Conservation (phyloP, 2,329 filamentous ascomycete species). For the Penicillium oxalicum region DNA sequence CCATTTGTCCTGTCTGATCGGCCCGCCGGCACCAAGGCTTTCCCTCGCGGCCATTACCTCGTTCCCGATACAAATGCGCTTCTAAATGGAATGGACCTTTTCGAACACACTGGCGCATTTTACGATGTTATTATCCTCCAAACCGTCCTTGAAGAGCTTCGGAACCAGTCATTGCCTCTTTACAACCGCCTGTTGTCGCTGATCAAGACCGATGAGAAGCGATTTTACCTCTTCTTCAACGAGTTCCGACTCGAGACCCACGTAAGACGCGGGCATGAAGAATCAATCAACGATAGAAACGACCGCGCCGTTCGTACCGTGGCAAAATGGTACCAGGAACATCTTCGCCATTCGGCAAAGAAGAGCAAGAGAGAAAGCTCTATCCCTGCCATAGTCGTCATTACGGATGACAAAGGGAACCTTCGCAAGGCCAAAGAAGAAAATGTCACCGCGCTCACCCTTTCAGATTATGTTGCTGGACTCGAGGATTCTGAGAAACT, state of each 20-base stretch:
- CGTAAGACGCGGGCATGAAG: conserved; percentile 64
- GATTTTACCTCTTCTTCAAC: conserved; percentile 99
- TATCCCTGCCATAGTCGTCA: conserved; percentile 76
- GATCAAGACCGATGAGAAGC: conserved; percentile 92
- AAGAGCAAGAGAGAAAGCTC: conserved; percentile 48
- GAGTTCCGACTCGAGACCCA: conserved; percentile 94
- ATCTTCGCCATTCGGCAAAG: conserved; percentile 60
- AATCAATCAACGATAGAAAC: conserved; percentile 94
- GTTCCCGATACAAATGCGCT: conserved; percentile 95
- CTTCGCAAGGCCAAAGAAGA: conserved; percentile 74
- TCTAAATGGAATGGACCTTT: conserved; percentile 92
- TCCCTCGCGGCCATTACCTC: conserved; percentile 84
- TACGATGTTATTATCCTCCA: conserved; percentile 96
- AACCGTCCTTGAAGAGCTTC: conserved; percentile 91
- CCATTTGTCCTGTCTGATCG: conserved; percentile 85
- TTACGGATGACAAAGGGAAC: conserved; percentile 89
- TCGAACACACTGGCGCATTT: conserved; percentile 85
- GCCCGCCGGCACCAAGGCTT: conserved; percentile 75
- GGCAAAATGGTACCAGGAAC: conserved; percentile 83
- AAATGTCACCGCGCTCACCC: conserved; percentile 58
- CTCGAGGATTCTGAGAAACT: conserved; percentile 79
- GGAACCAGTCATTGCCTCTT: conserved; percentile 85
- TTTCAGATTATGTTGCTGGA: conserved; percentile 73
- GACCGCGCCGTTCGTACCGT: conserved; percentile 83
- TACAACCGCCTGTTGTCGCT: conserved; percentile 89